Base-by-base conservation (phyloP, 2,329 filamentous ascomycete species). In the Beauveria rudraprayagi region DNA sequence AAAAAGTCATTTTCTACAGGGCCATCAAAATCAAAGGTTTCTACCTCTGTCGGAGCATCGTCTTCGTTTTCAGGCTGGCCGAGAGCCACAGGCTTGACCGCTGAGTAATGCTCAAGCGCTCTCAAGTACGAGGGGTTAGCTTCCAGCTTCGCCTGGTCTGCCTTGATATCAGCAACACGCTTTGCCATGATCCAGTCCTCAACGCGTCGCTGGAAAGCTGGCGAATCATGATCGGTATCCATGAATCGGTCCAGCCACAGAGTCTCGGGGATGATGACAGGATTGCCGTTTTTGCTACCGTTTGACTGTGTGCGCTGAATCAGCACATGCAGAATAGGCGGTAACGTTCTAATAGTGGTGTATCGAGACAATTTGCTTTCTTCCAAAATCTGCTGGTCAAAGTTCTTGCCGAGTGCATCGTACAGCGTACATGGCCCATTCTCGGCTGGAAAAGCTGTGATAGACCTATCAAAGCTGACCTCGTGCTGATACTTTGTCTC, bases 231-330 rank as follows among this genome's bases (percentile, higher is more conserved):
- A 1, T 81, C 77, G 5, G 84, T 83, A 63, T 91, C 86, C 81
- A 92, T 88, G 72, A 96, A 99, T 30, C 92, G 84, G 73, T 97
- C 94, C 58, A 99, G 79, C 70, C 90, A 96, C 14, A 99, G 80
- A 2, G 82, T 87, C 65, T 94, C 88, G 5, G 88, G 86, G n/a
- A 99, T 84, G 22, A 85, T 80, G 14, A 99, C 83, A 11, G 90
- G 85, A 63, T 92, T 86, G 59, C 85, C 85, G 30, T 92, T 91
- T 70, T 96, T 96, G 48, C 81, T 81, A 7, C 82, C 81, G 65
- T 91, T 87, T 56, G 86, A 91, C 62, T 88, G 86, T 4, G 90
- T 87, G 5, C 94, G 86, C 70, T 96, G 91, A 37, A 99, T 90
- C 65, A 92, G 89, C 50, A 99, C 86, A 68, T 97, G 92, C 19